Evolutionary conservation across 192 early-diverging fungal species (phyloP).

Genomic region (Coemansia sp.): DNA sequence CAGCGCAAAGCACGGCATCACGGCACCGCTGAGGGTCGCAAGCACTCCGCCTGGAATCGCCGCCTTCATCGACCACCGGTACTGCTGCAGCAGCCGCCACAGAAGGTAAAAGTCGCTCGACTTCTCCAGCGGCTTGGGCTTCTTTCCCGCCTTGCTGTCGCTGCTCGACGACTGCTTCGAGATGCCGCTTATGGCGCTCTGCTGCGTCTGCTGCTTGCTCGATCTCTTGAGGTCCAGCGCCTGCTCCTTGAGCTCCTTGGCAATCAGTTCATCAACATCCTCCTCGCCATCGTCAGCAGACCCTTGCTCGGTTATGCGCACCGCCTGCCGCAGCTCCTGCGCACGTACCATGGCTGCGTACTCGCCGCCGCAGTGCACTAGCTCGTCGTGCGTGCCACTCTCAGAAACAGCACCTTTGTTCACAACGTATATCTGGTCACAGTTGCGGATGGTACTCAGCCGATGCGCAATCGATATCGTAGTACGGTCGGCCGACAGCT

Average conservation of each 20-base stretch:
- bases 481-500: constrained; percentile 68
- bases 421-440: constrained; percentile 84
- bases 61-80: constrained; percentile 29
- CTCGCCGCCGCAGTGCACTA: constrained; percentile 62
- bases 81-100: constrained; percentile 20
- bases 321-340: constrained; percentile 78
- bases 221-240: constrained; percentile 34
- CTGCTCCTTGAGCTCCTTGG: constrained; percentile 38
- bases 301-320: constrained; percentile 22
- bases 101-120: constrained; percentile 26
- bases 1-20: constrained; percentile 81
- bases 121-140: constrained; percentile 15
- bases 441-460: constrained; percentile 82
- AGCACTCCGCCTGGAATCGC: constrained; percentile 36
- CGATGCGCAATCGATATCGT: constrained; percentile 91
- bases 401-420: constrained; percentile 68
- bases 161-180: background rate
- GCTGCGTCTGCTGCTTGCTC: constrained; percentile 9
- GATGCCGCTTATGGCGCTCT: background rate
- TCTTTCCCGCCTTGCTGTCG: background rate
- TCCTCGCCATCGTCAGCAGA: constrained; percentile 18
- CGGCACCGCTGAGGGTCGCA: constrained; percentile 59
- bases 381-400: constrained; percentile 74
- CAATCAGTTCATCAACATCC: constrained; percentile 27
- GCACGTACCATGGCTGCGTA: constrained; percentile 57